Percentiles rank a stretch among this genome's conserved stretches.
phyloP scores from a whole-genome alignment of 108 stramenopile species.

The Nitzschia sp. region DNA sequence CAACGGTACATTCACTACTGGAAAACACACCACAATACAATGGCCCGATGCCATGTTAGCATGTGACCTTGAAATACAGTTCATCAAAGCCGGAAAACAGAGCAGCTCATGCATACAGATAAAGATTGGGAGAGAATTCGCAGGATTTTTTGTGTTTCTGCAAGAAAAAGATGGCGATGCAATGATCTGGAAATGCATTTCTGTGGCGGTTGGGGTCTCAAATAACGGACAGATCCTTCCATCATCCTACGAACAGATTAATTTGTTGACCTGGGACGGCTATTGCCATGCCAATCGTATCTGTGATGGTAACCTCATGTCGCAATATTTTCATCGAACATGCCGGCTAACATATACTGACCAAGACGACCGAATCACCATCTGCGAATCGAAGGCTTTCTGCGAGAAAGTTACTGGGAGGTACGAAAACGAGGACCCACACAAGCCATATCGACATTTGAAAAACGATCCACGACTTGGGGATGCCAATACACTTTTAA shows the following conservation, averaged over 20 bases:
- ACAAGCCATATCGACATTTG: conserved; percentile 6
- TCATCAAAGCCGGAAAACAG: not conserved
- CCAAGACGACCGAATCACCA: conserved; percentile 15
- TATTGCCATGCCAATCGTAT: conserved; percentile 27
- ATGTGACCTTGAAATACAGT: not conserved
- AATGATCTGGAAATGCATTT: conserved; percentile 19
- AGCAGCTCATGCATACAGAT: not conserved
- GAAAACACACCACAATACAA: not conserved
- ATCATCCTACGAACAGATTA: conserved; percentile 4
- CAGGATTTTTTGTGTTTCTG: not conserved
- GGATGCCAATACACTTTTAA: conserved; percentile 9
- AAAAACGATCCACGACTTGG: conserved; percentile 4
- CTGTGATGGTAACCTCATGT: conserved; percentile 24
- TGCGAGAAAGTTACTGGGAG: conserved; percentile 18
- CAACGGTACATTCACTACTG: not conserved
- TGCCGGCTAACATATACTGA: conserved; percentile 18
- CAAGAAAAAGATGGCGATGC: not conserved
- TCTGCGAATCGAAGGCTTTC: conserved; percentile 15
- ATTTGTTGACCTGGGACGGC: conserved; percentile 19
- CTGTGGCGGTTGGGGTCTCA: not conserved
- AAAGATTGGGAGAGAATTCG: not conserved
- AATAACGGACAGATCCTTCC: not conserved
- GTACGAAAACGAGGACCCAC: conserved; percentile 6
- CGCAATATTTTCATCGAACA: conserved; percentile 15
- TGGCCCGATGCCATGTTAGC: not conserved